Evolutionary conservation across 1,284 basidiomycete genomes (phyloP), one percentile per base, ranked within the genome.

Genomic region (Malassezia furfur): DNA sequence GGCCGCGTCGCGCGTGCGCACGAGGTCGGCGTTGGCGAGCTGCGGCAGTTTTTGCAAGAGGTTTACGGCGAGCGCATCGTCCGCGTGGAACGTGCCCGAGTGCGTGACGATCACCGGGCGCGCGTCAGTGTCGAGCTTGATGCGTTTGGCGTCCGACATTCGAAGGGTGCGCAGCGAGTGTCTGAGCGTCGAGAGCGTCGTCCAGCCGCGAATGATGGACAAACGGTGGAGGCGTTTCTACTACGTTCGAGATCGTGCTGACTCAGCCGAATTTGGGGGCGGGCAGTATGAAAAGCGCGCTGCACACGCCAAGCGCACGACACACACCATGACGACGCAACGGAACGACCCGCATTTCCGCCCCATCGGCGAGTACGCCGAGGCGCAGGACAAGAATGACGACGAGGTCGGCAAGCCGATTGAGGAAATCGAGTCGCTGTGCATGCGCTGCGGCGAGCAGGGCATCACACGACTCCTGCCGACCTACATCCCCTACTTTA

Each of bases 401-500:
- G 59, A 49, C 9, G 60, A 48, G 10, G 61, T 62, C 41, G 55
- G 59, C 30, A 62, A 65, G 54, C 64, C 67, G 57, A 66, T 75
- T 11, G 62, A 75, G 36, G 68, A 74, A 52, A 82, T 98, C 64
- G 86, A 90, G 66, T 91, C 88, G 34, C 78, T 98, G 32, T 98
- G 94, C 78, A 93, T 98, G 89, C 82, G 83, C 72, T 98, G 94
- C 70, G 80, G 83, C 41, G 80, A 96, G 76, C 85, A 94, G 85
- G 94, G 94, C 32, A 79, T 80, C n/a, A 98, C 94, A 0, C 80
- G 91, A 46, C 78, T 99, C 71, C 82, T 99, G 62, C 80, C 98
- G 53, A 98, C 93, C 1, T 85, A 85, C 17, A 98, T 99, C 56
- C 94, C 94, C 0, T 98, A 87, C 79, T 98, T 98, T 79, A 81